Evolutionary conservation across 148 eudicot species (phyloP), one percentile per base, ranked within the genome.

Genomic region (Persicaria maculosa): DNA sequence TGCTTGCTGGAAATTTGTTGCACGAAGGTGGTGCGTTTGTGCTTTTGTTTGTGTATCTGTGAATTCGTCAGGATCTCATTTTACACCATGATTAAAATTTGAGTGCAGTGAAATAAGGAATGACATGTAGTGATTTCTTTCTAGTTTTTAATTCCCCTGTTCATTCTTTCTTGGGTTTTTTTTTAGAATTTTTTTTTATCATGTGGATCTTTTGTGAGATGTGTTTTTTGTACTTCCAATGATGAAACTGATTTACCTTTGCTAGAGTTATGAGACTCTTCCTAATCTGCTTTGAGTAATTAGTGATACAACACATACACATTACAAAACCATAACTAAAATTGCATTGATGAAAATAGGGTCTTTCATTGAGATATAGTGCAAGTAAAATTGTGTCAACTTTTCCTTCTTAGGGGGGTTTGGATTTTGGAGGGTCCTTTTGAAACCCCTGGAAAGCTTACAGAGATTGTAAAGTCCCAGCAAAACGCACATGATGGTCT

Each of bases 1-100:
- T 59, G 65, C 12, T 59, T 59, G 44, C 68, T 65, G 70, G 70
- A 19, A 15, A 36, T 65, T 65, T 65, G 70, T 36, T 17, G 65
- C 61, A 22, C 40, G 5, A 22, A 4, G 36, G 65, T 59, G 40
- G 40, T 59, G 62, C 7, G 20, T 54, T 54, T 59, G 40, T 22
- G 12, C 9, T 31, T 31, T 22, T 52, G 55, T 9, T 31, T 22
- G 65, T 8, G 65, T 22, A 59, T n/a, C 58, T 54, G 58, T 54
- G 7, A 16, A 6, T 54, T 4, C 6, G 58, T 54, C 58, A 54
- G 58, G 6, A 17, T 15, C 20, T 54, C 9, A 59, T 59, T 31
- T 54, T n/a, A 22, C 12, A 22, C 65, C 31, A 8, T 52, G 1
- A 50, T 7, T 2, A 50, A 50, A 52, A 2, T 15, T 15, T 54